phyloP scores from a whole-genome alignment of 2,329 filamentous ascomycete species.

The Pseudogymnoascus sp. region DNA sequence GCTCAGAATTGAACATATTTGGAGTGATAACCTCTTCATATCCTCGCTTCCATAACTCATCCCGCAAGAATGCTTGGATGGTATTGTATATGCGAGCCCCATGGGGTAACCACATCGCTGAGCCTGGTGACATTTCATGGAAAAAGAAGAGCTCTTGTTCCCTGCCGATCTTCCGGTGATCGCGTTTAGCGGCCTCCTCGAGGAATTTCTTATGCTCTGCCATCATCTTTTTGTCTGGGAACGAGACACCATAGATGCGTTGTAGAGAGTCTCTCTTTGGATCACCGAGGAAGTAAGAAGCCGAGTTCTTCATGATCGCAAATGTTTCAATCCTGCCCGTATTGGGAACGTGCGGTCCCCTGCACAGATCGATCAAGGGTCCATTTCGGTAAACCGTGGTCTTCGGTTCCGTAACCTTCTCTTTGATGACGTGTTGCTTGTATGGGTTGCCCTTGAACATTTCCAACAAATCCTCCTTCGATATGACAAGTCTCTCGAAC shows the following conservation, averaged over 20 bases:
- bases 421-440: slow-evolving; percentile 95
- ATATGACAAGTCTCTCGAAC: slow-evolving; percentile 81
- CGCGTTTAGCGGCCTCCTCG: slow-evolving; percentile 95
- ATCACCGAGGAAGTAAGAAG: slow-evolving; percentile 88
- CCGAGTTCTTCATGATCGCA: slow-evolving; percentile 72
- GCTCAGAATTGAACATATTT: slow-evolving; percentile 87
- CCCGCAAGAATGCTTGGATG: slow-evolving; percentile 68
- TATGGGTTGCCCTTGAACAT: slow-evolving; percentile 99
- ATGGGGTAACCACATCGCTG: slow-evolving; percentile 84
- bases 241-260: slow-evolving; percentile 92
- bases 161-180: slow-evolving; percentile 86
- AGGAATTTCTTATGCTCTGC: slow-evolving; percentile 90
- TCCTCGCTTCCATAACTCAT: slow-evolving; percentile 85
- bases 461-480: slow-evolving; percentile 83
- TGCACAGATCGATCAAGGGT: slow-evolving; percentile 88
- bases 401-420: slow-evolving; percentile 81
- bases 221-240: slow-evolving; percentile 92
- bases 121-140: slow-evolving; percentile 85
- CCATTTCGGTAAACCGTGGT: slow-evolving; percentile 88
- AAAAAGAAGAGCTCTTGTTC: slow-evolving; percentile 99
- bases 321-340: slow-evolving; percentile 93
- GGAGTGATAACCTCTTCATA: slow-evolving; percentile 94
- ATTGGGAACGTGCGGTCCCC: slow-evolving; percentile 88
- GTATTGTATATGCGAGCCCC: slow-evolving; percentile 92
- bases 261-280: slow-evolving; percentile 91